phyloP scores from a whole-genome alignment of 805 yeast genomes.

The Maudiozyma turicensis region DNA sequence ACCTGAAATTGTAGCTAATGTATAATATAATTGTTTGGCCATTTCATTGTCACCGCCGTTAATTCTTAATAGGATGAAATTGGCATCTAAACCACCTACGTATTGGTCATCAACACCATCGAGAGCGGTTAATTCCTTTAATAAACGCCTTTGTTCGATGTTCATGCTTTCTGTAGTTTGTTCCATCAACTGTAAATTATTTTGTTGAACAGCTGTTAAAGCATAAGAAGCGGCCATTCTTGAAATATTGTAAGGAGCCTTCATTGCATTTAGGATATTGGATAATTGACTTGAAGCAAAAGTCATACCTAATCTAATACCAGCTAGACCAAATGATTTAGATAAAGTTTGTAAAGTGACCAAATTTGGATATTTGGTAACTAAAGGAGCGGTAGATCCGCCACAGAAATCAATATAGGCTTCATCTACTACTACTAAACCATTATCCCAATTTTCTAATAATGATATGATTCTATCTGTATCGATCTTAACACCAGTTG shows the following conservation, averaged over 20 bases:
- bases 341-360: conserved; percentile 88
- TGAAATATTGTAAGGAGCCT: conserved; percentile 92
- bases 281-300: conserved; percentile 55
- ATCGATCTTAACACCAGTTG: conserved; percentile 65
- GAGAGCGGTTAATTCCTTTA: conserved; percentile 44
- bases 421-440: conserved; percentile 81
- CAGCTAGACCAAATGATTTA: conserved; percentile 94
- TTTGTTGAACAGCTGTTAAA: conserved; percentile 52
- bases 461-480: conserved; percentile 40
- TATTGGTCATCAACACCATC: conserved; percentile 55
- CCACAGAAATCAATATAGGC: conserved; percentile 89
- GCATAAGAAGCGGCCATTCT: conserved; percentile 72
- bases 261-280: conserved; percentile 70
- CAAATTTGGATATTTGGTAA: conserved; percentile 69
- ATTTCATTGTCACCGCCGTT: conserved; percentile 67
- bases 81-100: conserved; percentile 80
- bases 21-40: conserved; percentile 58
- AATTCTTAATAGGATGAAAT: conserved; percentile 70
- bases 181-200: conserved; percentile 53
- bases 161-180: conserved; percentile 40
- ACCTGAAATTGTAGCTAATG: conserved; percentile 58
- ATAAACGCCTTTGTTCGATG: conserved; percentile 45
- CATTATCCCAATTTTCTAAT: conserved; percentile 50
- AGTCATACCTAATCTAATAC: conserved; percentile 81
- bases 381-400: conserved; percentile 67